A percentile compares a stretch with the other conserved stretches of the same genome.
phyloP scores from a whole-genome alignment of 2,329 filamentous ascomycete genomes.

The Sporothrix curviconia region DNA sequence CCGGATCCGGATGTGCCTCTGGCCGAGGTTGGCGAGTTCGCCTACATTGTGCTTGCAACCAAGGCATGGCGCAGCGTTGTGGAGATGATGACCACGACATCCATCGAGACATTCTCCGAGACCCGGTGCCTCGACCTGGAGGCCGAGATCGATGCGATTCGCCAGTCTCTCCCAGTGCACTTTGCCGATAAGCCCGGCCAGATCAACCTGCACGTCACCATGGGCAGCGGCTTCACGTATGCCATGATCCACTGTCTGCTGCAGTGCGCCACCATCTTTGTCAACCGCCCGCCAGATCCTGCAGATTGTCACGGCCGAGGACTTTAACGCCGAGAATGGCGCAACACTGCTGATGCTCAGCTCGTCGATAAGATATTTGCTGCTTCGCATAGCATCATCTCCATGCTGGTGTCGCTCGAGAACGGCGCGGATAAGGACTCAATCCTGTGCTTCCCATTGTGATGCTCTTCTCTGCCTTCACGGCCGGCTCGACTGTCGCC shows the following conservation, averaged over 20 bases:
- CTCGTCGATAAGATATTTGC: constrained; percentile 50
- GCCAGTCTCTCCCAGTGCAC: constrained; percentile 50
- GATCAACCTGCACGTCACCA: constrained; percentile 56
- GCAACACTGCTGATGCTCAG: constrained; percentile 42
- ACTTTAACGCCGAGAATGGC: constrained; percentile 50
- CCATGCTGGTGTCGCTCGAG: constrained; percentile 50
- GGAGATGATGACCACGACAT: constrained; percentile 52
- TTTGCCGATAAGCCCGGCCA: constrained; percentile 56
- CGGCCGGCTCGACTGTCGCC: constrained; percentile 53
- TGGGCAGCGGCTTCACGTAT: constrained; percentile 57
- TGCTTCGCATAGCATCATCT: constrained; percentile 53
- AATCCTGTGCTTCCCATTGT: constrained; percentile 55
- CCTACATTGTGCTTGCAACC: constrained; percentile 54
- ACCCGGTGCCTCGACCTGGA: constrained; percentile 46
- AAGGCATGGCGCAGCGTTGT: constrained; percentile 57
- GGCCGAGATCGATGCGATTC: constrained; percentile 48
- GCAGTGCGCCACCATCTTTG: constrained; percentile 55
- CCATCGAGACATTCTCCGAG: constrained; percentile 47
- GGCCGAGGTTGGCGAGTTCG: constrained; percentile 55
- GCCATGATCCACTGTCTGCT: constrained; percentile 57
- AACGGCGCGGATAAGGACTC: constrained; percentile 50
- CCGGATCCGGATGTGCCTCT: constrained; percentile 33
- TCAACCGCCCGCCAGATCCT: constrained; percentile 53
- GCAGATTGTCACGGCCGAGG: constrained; percentile 48
- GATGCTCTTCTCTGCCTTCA: constrained; percentile 58